Evolutionary conservation across 768 basidiomycete species (phyloP).

Genomic region (Xerocomus potaroensis): DNA sequence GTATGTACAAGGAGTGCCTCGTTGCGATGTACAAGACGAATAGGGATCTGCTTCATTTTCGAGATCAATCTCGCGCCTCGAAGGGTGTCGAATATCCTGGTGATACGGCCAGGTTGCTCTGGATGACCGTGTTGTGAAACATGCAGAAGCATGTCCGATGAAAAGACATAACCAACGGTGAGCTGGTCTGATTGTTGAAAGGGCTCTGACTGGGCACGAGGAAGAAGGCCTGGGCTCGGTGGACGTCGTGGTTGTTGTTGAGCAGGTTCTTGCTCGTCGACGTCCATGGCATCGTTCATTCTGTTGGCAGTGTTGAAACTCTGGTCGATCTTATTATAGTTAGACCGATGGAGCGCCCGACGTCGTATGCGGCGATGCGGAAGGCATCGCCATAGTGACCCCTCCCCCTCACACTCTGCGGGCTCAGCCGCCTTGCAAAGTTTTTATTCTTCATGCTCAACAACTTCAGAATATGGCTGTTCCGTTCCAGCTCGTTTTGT

Average conservation of each 20-base stretch:
- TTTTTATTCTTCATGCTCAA: slow-evolving; percentile 33
- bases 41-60: slow-evolving; percentile 75
- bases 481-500: slow-evolving; percentile 53
- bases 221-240: slow-evolving; percentile 15
- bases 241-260: slow-evolving; percentile 11
- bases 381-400: slow-evolving; percentile 13
- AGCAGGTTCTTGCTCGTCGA: slow-evolving; percentile 12
- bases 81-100: slow-evolving; percentile 66
- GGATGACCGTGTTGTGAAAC: slow-evolving; percentile 68
- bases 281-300: slow-evolving; percentile 21
- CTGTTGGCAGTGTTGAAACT: slow-evolving; percentile 16
- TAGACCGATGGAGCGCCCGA: slow-evolving; percentile 3
- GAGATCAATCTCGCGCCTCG: slow-evolving; percentile 52
- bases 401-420: no score
- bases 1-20: slow-evolving; percentile 90
- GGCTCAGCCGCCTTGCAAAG: background rate
- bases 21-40: slow-evolving; percentile 65
- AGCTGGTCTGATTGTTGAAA: slow-evolving; percentile 19
- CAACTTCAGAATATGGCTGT: slow-evolving; percentile 42
- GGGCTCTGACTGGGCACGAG: slow-evolving; percentile 32
- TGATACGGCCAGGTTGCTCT: slow-evolving; percentile 73
- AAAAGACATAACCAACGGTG: slow-evolving; percentile 82
- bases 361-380: slow-evolving; percentile 1
- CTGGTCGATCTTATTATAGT: slow-evolving; percentile 8
- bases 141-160: slow-evolving; percentile 83